These are phyloP conservation scores for Cucumis hystrix DNA, from an alignment of 306 rosid species.

Conservation along the genomic window DNA sequence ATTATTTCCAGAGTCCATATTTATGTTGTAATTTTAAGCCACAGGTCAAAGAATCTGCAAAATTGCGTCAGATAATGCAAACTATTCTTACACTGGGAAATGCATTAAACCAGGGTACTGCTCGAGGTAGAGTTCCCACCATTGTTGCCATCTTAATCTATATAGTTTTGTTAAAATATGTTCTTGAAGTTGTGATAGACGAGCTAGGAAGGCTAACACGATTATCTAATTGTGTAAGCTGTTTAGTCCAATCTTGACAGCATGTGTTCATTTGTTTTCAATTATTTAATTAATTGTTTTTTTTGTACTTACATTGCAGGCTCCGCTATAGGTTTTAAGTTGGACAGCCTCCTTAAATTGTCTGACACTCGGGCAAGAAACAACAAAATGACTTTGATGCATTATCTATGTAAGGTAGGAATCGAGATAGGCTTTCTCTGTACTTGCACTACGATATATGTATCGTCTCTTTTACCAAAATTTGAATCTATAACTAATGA, in stretches of 20 bases:
- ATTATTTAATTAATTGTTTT: too few species aligned
- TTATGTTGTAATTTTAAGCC: constrained; percentile 14
- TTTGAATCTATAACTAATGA: background rate
- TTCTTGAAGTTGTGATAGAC: background rate
- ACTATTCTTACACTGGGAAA: constrained; percentile 94
- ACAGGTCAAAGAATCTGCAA: constrained; percentile 88
- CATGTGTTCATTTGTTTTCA: background rate
- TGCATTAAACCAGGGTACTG: constrained; percentile 96
- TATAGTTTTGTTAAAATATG: background rate
- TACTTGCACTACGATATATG: background rate
- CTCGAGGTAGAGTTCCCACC: constrained; percentile 51
- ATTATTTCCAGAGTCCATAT: constrained; percentile 3
- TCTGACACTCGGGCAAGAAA: constrained; percentile 98
- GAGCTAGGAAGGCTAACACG: background rate
- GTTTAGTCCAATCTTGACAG: background rate
- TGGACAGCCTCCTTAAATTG: constrained; percentile 96
- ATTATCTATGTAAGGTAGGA: constrained; percentile 92
- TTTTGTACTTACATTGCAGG: constrained; percentile 37
- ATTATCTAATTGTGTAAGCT: background rate
- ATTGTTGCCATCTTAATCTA: background rate
- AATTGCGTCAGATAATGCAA: constrained; percentile 95
- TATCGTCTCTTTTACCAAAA: background rate
- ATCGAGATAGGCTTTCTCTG: background rate
- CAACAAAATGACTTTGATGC: constrained; percentile 98
- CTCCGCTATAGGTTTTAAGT: constrained; percentile 92